Percentiles rank a stretch among this genome's conserved stretches.
Conservation (phyloP, 169 alveolate species). For the Fabrea salina region DNA sequence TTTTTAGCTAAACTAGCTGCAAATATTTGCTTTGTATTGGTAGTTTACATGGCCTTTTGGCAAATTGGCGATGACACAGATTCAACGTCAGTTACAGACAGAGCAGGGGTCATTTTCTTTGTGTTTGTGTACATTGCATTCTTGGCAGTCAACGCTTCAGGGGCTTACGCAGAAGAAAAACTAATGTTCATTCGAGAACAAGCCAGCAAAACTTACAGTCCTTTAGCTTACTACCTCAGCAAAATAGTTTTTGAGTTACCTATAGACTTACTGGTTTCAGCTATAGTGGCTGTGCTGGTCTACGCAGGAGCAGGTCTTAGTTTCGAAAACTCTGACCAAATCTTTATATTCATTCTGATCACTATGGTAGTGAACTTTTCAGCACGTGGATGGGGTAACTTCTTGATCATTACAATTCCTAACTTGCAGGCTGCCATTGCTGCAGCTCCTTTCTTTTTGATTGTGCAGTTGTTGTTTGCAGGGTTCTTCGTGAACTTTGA, state of each 20-base stretch:
- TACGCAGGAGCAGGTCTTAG: conserved; percentile 1
- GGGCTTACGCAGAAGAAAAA: not conserved
- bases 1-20: not conserved
- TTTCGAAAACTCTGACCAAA: conserved; percentile 2
- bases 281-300: not conserved
- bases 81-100: not conserved
- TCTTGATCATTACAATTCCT: conserved; percentile 21
- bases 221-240: conserved; percentile 11
- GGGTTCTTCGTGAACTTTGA: conserved; percentile 72
- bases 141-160: not conserved
- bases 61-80: not conserved
- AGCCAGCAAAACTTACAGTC: conserved; percentile 24
- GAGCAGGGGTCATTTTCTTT: conserved; percentile 31
- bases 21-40: not conserved
- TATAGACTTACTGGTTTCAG: not conserved
- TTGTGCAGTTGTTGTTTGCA: conserved; percentile 60
- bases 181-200: conserved; percentile 25
- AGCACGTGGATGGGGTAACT: conserved; percentile 28
- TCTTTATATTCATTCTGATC: not conserved
- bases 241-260: conserved; percentile 23
- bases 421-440: conserved; percentile 21
- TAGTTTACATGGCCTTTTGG: not conserved
- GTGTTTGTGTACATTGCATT: not conserved
- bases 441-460: conserved; percentile 47
- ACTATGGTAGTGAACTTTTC: not conserved